A percentile compares a stretch with the other conserved stretches of the same genome.
These are phyloP conservation scores for Aspergillus haitiensis DNA, from an alignment of 495 filamentous ascomycete species.

Conservation along the genomic window DNA sequence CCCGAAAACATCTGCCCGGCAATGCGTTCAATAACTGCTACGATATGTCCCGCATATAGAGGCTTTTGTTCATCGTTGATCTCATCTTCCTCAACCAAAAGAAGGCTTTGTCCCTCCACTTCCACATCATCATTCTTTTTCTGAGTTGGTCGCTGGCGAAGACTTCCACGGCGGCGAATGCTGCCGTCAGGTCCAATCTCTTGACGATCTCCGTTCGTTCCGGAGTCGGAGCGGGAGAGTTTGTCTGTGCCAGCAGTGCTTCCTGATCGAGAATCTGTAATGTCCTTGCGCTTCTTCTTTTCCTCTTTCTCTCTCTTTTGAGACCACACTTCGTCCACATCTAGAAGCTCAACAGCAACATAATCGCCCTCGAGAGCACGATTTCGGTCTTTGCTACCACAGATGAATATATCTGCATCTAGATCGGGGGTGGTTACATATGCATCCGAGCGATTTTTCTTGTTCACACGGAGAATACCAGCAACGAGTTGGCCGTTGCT, in stretches of 20 bases:
- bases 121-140: conserved; percentile 99
- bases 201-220: conserved; percentile 62
- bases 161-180: conserved; percentile 86
- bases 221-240: conserved; percentile 59
- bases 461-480: conserved; percentile 96
- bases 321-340: conserved; percentile 97
- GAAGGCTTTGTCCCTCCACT: conserved; percentile 94
- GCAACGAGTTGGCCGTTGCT: conserved; percentile 92
- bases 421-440: conserved; percentile 94
- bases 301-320: conserved; percentile 99
- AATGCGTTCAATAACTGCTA: conserved; percentile 95
- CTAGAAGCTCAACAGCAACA: conserved; percentile 92
- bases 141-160: conserved; percentile 94
- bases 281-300: conserved; percentile 99
- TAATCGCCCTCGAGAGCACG: conserved; percentile 93
- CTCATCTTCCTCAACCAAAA: conserved; percentile 97
- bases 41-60: conserved; percentile 93
- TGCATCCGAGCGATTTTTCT: conserved; percentile 98
- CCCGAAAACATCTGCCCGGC: conserved; percentile 99
- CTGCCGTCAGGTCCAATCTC: conserved; percentile 72
- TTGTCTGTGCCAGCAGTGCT: conserved; percentile 71
- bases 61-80: conserved; percentile 98
- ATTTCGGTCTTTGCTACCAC: conserved; percentile 97
- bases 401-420: conserved; percentile 99
- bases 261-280: conserved; percentile 80